Percentiles rank a stretch among this genome's conserved stretches.
These are phyloP conservation scores for Phyllachora maydis DNA, from an alignment of 2,329 filamentous ascomycete genomes.

Conservation along the genomic window DNA sequence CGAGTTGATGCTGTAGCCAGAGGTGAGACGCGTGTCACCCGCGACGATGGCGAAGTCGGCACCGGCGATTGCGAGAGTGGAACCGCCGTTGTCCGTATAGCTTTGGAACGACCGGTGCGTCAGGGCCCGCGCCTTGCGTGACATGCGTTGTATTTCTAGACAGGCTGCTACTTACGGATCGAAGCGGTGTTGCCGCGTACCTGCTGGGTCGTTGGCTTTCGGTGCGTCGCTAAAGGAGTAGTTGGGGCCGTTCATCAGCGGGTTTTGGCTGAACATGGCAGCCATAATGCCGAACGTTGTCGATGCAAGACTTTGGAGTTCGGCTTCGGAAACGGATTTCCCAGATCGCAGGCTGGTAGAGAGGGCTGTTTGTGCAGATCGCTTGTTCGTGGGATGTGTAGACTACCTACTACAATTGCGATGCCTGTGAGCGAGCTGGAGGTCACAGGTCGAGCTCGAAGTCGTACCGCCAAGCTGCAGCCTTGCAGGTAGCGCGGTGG, in stretches of 20 bases:
- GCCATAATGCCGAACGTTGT: slow-evolving; percentile 25
- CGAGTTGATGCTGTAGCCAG: slow-evolving; percentile 98
- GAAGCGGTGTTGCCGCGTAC: slow-evolving; percentile 56
- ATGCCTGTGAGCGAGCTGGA: too few species aligned
- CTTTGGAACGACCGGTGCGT: slow-evolving; percentile 18
- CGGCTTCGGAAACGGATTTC: slow-evolving; percentile 1
- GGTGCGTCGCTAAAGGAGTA: slow-evolving; percentile 46
- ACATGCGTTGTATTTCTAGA: too few species aligned
- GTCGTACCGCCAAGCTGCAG: too few species aligned
- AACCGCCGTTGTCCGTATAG: slow-evolving; percentile 96
- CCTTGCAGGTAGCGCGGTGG: too few species aligned
- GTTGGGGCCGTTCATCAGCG: slow-evolving; percentile 46
- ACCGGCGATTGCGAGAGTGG: slow-evolving; percentile 85
- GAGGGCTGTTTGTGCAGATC: too few species aligned
- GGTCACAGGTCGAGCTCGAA: too few species aligned
- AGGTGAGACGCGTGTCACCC: slow-evolving; percentile 87
- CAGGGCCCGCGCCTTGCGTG: not conserved
- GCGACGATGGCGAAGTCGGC: slow-evolving; percentile 91
- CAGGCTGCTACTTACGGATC: slow-evolving; percentile 94
- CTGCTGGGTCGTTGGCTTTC: slow-evolving; percentile 28
- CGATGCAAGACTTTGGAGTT: slow-evolving; percentile 2
- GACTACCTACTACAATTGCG: too few species aligned
- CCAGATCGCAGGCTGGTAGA: not conserved
- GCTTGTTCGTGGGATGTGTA: too few species aligned
- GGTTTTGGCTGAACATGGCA: slow-evolving; percentile 51